Percentiles rank a stretch among this genome's conserved stretches.
These are phyloP conservation scores for Lithohypha guttulata DNA, from an alignment of 2,329 filamentous ascomycete species.

Conservation along the genomic window DNA sequence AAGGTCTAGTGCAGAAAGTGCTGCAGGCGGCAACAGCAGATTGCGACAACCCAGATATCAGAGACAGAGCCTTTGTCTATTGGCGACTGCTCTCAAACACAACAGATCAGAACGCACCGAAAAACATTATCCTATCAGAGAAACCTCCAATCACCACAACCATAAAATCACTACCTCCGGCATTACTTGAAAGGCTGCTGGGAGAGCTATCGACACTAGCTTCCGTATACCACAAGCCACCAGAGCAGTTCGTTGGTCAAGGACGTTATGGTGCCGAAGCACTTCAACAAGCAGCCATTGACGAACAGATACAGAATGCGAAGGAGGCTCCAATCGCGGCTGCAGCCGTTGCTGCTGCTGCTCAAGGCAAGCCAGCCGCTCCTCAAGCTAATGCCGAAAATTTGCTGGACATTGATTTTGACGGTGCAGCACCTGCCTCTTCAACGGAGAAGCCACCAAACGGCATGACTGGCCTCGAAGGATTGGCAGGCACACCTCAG, in stretches of 20 bases:
- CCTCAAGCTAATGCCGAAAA: constrained; percentile 80
- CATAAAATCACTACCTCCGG: constrained; percentile 75
- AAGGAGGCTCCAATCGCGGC: constrained; percentile 91
- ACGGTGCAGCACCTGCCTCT: constrained; percentile 84
- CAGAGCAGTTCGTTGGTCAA: constrained; percentile 94
- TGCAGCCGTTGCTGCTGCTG: constrained; percentile 59
- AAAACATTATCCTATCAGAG: constrained; percentile 85
- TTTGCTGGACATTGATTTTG: constrained; percentile 89
- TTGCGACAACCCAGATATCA: constrained; percentile 94
- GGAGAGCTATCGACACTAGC: constrained; percentile 85
- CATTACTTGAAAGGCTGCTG: constrained; percentile 80
- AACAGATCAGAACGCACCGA: constrained; percentile 79
- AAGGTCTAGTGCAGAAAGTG: constrained; percentile 86
- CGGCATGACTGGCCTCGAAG: constrained; percentile 55
- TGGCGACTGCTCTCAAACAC: constrained; percentile 78
- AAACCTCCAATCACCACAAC: constrained; percentile 92
- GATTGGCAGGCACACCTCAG: constrained; percentile 47
- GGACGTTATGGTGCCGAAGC: constrained; percentile 88
- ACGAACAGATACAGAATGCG: constrained; percentile 86
- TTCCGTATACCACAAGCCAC: constrained; percentile 96
- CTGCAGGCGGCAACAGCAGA: constrained; percentile 85
- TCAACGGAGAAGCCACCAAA: constrained; percentile 53
- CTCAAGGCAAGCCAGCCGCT: constrained; percentile 42
- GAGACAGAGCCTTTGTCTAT: constrained; percentile 94
- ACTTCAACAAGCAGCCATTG: constrained; percentile 88